A percentile compares a stretch with the other conserved stretches of the same genome.
Evolutionary conservation across 176 grass and related monocot species (phyloP).

Genomic region (Phoenix dactylifera): DNA sequence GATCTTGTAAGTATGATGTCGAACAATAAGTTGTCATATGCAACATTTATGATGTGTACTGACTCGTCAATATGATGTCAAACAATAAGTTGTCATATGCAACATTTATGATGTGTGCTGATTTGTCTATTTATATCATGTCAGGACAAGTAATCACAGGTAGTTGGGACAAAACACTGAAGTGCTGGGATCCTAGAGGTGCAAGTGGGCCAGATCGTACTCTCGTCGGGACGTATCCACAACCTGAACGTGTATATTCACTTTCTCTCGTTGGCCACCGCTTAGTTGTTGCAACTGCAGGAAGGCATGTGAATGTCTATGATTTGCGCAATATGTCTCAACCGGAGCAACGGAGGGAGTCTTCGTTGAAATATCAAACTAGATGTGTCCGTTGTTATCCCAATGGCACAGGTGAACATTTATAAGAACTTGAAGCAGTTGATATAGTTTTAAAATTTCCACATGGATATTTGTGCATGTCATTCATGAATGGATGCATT

Average conservation of each 20-base stretch:
- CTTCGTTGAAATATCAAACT: constrained; percentile 96
- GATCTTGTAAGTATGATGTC: too few relatives aligned
- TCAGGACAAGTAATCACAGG: constrained; percentile 93
- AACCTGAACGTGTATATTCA: constrained; percentile 87
- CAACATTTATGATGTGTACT: constrained; percentile 8
- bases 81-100: not conserved
- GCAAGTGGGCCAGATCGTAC: constrained; percentile 52
- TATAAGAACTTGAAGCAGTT: not conserved
- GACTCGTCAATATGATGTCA: not conserved
- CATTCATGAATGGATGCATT: too few relatives aligned
- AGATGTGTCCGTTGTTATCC: constrained; percentile 90
- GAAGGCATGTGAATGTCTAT: constrained; percentile 90
- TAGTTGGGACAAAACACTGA: constrained; percentile 96
- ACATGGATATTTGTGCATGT: too few relatives aligned
- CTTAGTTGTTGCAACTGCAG: constrained; percentile 89
- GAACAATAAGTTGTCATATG: not conserved
- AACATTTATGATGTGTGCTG: constrained; percentile 6
- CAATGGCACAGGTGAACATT: constrained; percentile 71
- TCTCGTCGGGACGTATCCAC: constrained; percentile 70
- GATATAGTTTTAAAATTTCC: too few relatives aligned
- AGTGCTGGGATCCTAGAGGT: constrained; percentile 96
- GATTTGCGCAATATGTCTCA: constrained; percentile 97
- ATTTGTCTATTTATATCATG: constrained; percentile 19
- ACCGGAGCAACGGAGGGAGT: constrained; percentile 82
- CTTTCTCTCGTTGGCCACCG: constrained; percentile 70